Percentiles rank a stretch among this genome's conserved stretches.
Conservation (phyloP, 1,139 yeast genomes). For the Citeromyces siamensis region DNA sequence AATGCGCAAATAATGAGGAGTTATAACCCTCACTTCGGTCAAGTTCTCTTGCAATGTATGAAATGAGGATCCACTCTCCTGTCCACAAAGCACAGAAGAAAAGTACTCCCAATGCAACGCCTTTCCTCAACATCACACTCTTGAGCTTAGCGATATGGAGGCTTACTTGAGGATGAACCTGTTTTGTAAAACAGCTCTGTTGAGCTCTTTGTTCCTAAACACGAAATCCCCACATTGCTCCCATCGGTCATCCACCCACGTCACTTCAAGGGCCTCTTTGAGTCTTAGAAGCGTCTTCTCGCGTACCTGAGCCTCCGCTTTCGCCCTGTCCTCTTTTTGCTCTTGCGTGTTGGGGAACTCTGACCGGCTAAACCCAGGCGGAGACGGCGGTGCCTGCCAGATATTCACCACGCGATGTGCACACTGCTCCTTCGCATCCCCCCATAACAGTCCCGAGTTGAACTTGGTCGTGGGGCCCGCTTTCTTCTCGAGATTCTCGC, state of each 20-base stretch:
- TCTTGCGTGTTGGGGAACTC: conserved; percentile 57
- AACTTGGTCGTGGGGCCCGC: conserved; percentile 16
- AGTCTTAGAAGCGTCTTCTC: conserved; percentile 26
- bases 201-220: conserved; percentile 19
- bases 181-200: conserved; percentile 17
- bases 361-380: conserved; percentile 52
- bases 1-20: too few relatives aligned
- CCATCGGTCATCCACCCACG: conserved; percentile 13
- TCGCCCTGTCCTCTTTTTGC: conserved; percentile 18
- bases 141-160: too few relatives aligned
- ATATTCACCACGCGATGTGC: conserved; percentile 4
- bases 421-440: conserved; percentile 11
- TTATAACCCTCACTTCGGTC: too few relatives aligned
- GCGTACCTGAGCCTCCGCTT: conserved; percentile 18
- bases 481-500: conserved; percentile 13
- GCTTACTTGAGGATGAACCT: too few relatives aligned
- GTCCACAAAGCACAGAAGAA: too few relatives aligned
- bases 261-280: conserved; percentile 19
- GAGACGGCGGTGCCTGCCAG: conserved; percentile 38
- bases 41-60: too few relatives aligned
- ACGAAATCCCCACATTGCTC: conserved; percentile 20
- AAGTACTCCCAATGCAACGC: too few relatives aligned
- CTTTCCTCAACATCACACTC: too few relatives aligned
- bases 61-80: too few relatives aligned
- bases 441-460: conserved; percentile 8